phyloP scores from a whole-genome alignment of 345 rosid genomes.

The Cardamine resedifolia region DNA sequence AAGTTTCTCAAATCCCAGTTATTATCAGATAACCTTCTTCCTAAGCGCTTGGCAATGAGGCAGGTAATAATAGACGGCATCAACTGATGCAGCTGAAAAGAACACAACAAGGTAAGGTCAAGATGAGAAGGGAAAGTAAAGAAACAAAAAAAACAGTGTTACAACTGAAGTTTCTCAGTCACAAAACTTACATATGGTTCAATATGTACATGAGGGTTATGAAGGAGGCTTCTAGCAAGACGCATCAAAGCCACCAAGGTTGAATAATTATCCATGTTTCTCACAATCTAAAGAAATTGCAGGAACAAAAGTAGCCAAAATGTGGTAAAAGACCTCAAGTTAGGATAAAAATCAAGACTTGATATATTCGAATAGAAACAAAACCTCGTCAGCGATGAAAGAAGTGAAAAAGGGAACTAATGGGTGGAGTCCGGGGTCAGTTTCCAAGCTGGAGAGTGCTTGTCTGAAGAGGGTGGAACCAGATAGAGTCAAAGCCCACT shows the following conservation, averaged over 20 bases:
- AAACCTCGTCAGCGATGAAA: conserved; percentile 79
- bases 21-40: conserved; percentile 61
- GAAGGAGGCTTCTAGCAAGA: conserved; percentile 66
- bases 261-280: conserved; percentile 55
- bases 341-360: background rate
- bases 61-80: conserved; percentile 80
- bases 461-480: conserved; percentile 57
- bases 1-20: conserved; percentile 87
- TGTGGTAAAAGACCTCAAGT: conserved; percentile 2
- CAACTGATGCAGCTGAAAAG: conserved; percentile 75
- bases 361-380: background rate
- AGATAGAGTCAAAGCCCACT: conserved; percentile 50
- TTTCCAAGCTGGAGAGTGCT: conserved; percentile 68
- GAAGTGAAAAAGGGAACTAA: conserved; percentile 64
- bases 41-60: conserved; percentile 68
- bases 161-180: background rate
- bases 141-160: background rate
- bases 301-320: conserved; percentile 17
- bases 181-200: conserved; percentile 79
- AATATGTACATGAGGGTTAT: conserved; percentile 73
- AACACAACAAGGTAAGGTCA: conserved; percentile 6
- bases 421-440: conserved; percentile 77
- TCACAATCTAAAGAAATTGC: conserved; percentile 52
- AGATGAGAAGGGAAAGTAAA: background rate
- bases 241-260: conserved; percentile 69